Evolutionary conservation across 139 green algal species (phyloP).

Genomic region (Volvox reticuliferus): DNA sequence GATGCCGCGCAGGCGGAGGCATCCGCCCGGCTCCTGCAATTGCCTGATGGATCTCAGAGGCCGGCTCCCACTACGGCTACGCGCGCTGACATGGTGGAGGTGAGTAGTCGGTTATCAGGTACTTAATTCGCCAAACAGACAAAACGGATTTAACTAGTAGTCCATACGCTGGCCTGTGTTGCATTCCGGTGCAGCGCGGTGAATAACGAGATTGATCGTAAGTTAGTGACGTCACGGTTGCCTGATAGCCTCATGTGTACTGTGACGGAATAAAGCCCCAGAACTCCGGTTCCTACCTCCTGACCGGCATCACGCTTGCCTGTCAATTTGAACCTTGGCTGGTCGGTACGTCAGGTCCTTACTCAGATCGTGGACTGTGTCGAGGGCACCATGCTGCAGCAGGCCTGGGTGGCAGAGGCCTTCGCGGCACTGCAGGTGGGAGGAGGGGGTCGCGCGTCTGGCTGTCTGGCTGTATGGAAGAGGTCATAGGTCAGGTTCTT

Average conservation of each 20-base stretch:
- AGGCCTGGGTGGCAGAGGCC: slow-evolving; percentile 22
- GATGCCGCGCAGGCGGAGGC: background rate
- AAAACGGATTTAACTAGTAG: no score
- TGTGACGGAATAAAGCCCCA: no score
- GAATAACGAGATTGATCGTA: no score
- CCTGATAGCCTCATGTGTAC: no score
- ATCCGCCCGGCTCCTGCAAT: background rate
- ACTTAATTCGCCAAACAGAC: no score
- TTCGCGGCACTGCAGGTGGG: slow-evolving; percentile 32
- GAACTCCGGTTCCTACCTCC: no score
- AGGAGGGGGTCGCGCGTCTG: background rate
- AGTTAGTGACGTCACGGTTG: no score
- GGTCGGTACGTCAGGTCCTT: background rate
- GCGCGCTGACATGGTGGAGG: slow-evolving; percentile 30
- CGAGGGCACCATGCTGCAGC: slow-evolving; percentile 40
- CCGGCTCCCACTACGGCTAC: background rate
- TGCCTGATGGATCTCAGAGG: background rate
- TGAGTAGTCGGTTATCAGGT: background rate
- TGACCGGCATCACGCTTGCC: no score
- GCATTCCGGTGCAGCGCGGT: no score
- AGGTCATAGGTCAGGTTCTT: background rate
- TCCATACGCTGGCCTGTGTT: no score
- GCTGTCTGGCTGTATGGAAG: background rate
- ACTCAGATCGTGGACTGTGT: slow-evolving; percentile 8
- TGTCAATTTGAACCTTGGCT: no score